These are phyloP conservation scores for Pythium brachiatum DNA, from an alignment of 352 stramenopile species.

Conservation along the genomic window DNA sequence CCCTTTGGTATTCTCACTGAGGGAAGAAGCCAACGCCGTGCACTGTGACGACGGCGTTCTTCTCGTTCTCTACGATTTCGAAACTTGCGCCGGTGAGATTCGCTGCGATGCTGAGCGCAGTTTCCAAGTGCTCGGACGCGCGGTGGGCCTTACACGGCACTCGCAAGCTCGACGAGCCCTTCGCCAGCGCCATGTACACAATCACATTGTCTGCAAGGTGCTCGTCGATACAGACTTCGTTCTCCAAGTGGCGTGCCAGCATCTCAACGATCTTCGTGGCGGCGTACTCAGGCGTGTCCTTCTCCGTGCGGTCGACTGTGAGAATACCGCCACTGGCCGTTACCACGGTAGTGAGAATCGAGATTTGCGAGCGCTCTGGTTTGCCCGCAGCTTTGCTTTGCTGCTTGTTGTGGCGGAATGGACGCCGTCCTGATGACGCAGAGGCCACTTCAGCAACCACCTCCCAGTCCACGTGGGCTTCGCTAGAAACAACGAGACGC, in stretches of 20 bases:
- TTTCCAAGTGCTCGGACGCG: conserved; percentile 56
- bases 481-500: conserved; percentile 1
- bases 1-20: neutral
- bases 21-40: conserved; percentile 36
- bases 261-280: conserved; percentile 24
- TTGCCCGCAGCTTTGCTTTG: conserved; percentile 5
- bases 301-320: conserved; percentile 38
- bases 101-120: conserved; percentile 41
- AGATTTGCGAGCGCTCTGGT: conserved; percentile 35
- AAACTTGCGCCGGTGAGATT: conserved; percentile 40
- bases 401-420: conserved; percentile 22
- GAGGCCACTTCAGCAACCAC: conserved; percentile 31
- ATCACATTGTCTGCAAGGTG: conserved; percentile 70
- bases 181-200: conserved; percentile 66
- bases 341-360: conserved; percentile 40
- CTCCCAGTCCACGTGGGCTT: conserved; percentile 27
- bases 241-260: conserved; percentile 31
- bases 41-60: conserved; percentile 43
- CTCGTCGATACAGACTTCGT: conserved; percentile 65
- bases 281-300: conserved; percentile 39
- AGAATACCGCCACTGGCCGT: conserved; percentile 43
- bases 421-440: neutral
- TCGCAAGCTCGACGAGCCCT: conserved; percentile 46
- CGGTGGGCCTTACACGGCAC: conserved; percentile 42
- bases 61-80: conserved; percentile 37